A percentile compares a stretch with the other conserved stretches of the same genome.
Conservation (phyloP, 2,329 filamentous ascomycete genomes). For the Xylaria sp. region DNA sequence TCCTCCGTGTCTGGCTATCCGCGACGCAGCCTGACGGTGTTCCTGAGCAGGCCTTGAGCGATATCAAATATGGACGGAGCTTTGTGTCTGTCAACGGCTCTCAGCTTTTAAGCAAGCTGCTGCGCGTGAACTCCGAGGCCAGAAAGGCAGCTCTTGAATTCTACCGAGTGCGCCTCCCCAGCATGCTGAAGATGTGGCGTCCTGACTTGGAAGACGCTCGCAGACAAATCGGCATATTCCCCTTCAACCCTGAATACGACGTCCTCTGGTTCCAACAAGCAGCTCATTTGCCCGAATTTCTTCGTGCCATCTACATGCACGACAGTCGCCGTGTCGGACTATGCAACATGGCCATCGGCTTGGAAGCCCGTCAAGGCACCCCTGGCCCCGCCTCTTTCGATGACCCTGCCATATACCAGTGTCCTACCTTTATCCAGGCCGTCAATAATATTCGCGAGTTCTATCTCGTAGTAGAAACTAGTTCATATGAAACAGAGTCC, state of each 20-base stretch:
- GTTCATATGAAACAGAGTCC: not conserved
- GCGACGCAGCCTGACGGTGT: not conserved
- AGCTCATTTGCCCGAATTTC: not conserved
- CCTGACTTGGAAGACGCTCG: not conserved
- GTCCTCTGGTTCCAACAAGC: constrained; percentile 13
- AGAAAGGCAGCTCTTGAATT: constrained; percentile 21
- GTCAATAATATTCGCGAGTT: constrained; percentile 21
- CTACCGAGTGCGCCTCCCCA: constrained; percentile 26
- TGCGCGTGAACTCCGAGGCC: constrained; percentile 25
- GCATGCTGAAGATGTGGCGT: constrained; percentile 5
- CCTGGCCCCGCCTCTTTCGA: not conserved
- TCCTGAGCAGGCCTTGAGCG: constrained; percentile 5
- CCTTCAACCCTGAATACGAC: constrained; percentile 26
- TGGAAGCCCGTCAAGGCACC: not conserved
- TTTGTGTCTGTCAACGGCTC: constrained; percentile 5
- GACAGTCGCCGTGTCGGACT: constrained; percentile 25
- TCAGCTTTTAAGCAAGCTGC: constrained; percentile 21
- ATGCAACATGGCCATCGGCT: constrained; percentile 6
- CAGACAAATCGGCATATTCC: not conserved
- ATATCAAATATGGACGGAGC: constrained; percentile 12
- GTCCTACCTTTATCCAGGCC: constrained; percentile 1
- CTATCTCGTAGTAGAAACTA: constrained; percentile 16
- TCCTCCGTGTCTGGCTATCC: constrained; percentile 12
- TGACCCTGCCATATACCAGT: not conserved
- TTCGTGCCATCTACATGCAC: constrained; percentile 2